Evolutionary conservation across 2,329 filamentous ascomycete genomes (phyloP).

Genomic region (Fusarium agapanthi): DNA sequence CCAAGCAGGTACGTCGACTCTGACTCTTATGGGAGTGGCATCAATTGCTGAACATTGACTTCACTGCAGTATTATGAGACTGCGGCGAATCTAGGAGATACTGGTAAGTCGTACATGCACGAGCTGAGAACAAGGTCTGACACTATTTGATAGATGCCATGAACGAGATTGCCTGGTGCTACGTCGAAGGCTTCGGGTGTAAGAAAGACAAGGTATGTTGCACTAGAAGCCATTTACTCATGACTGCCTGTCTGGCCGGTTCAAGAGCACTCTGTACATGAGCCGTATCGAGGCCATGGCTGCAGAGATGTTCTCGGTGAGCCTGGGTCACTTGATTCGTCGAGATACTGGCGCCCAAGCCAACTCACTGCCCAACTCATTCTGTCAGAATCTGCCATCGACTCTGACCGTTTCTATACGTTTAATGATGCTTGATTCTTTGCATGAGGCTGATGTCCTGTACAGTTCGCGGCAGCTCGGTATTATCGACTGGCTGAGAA

Average conservation of each 20-base stretch:
- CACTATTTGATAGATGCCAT: constrained; percentile 75
- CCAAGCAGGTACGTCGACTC: constrained; percentile 65
- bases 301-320: constrained; percentile 19
- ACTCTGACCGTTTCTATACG: constrained; percentile 1
- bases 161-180: constrained; percentile 97
- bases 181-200: constrained; percentile 93
- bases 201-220: constrained; percentile 95
- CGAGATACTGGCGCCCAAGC: constrained; percentile 23
- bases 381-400: background rate
- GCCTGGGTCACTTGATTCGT: constrained; percentile 24
- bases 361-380: constrained; percentile 10
- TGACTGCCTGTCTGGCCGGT: constrained; percentile 1
- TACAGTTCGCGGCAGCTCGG: constrained; percentile 80
- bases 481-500: constrained; percentile 93
- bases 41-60: constrained; percentile 9
- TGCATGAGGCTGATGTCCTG: constrained; percentile 60
- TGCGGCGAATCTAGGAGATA: constrained; percentile 93
- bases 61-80: constrained; percentile 88
- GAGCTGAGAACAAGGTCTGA: constrained; percentile 6
- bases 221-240: constrained; percentile 10
- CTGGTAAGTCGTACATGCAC: constrained; percentile 58
- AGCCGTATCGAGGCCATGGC: background rate
- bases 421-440: constrained; percentile 22
- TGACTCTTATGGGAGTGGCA: background rate
- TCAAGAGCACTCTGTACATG: constrained; percentile 10